Evolutionary conservation across 73 alveolate species (phyloP).

Genomic region (Symbiodinium natans): DNA sequence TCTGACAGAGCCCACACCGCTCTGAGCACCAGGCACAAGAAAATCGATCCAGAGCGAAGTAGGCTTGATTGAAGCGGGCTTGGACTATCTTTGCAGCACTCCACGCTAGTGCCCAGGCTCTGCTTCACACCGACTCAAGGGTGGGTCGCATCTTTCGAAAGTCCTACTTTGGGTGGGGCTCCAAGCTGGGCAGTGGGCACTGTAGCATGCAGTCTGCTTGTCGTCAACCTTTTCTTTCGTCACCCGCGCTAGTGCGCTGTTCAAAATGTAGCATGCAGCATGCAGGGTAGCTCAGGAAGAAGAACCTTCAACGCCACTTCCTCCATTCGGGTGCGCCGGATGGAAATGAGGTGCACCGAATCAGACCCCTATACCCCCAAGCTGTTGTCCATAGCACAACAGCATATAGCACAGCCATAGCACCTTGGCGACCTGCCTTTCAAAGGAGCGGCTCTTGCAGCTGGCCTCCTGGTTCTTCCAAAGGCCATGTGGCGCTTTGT

Average conservation of each 20-base stretch:
- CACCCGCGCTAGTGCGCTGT: too few species aligned
- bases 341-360: neutral
- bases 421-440: neutral
- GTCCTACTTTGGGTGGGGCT: conserved; percentile 33
- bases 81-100: too few species aligned
- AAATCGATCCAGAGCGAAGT: neutral
- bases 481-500: conserved; percentile 1
- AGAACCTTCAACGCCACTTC: conserved; percentile 61
- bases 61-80: too few species aligned
- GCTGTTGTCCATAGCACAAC: too few species aligned
- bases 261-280: too few species aligned
- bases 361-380: too few species aligned
- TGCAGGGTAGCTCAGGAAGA: neutral
- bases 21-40: neutral
- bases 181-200: too few species aligned
- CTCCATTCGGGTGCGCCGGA: conserved; percentile 70
- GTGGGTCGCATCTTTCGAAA: conserved; percentile 65
- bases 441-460: conserved; percentile 60
- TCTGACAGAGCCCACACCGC: neutral
- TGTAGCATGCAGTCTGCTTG: too few species aligned
- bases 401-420: too few species aligned
- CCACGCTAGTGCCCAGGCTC: conserved; percentile 2
- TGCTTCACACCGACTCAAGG: conserved; percentile 83
- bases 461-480: conserved; percentile 93
- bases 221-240: too few species aligned